A percentile compares a stretch with the other conserved stretches of the same genome.
phyloP scores from a whole-genome alignment of 345 rosid genomes.

The Aegle marmelos region DNA sequence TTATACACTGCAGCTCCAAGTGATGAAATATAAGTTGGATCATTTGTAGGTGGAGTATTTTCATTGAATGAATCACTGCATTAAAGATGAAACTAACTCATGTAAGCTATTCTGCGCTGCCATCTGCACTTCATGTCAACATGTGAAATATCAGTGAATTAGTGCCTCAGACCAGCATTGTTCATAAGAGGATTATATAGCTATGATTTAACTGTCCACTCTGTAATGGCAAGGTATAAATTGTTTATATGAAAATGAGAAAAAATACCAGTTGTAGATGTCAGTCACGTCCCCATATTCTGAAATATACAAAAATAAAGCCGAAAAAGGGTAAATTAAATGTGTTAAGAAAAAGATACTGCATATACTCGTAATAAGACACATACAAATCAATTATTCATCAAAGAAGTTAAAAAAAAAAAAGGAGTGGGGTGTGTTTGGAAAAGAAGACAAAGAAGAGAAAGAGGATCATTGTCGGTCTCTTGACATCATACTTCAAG shows the following conservation, averaged over 20 bases:
- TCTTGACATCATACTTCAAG: background rate
- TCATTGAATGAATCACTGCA: slow-evolving; percentile 96
- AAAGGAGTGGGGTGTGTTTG: background rate
- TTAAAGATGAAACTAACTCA: slow-evolving; percentile 11
- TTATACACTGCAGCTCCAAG: slow-evolving; percentile 88
- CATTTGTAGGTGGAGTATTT: slow-evolving; percentile 85
- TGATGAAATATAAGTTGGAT: slow-evolving; percentile 64
- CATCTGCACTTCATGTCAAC: background rate
- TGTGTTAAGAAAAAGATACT: background rate
- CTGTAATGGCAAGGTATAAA: background rate
- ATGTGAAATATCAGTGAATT: background rate
- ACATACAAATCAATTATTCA: background rate
- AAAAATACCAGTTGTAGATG: slow-evolving; percentile 85
- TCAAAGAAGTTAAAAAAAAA: background rate
- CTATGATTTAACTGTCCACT: background rate
- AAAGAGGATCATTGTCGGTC: background rate
- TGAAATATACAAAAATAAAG: slow-evolving; percentile 34
- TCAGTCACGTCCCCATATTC: slow-evolving; percentile 96
- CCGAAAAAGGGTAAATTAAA: background rate
- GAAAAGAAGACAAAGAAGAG: background rate
- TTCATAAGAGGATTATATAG: background rate
- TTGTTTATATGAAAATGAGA: slow-evolving; percentile 4
- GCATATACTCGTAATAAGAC: background rate
- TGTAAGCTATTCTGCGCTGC: background rate
- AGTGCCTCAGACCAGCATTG: background rate